phyloP scores from a whole-genome alignment of 306 rosid genomes.

The Dryas alaskensis region DNA sequence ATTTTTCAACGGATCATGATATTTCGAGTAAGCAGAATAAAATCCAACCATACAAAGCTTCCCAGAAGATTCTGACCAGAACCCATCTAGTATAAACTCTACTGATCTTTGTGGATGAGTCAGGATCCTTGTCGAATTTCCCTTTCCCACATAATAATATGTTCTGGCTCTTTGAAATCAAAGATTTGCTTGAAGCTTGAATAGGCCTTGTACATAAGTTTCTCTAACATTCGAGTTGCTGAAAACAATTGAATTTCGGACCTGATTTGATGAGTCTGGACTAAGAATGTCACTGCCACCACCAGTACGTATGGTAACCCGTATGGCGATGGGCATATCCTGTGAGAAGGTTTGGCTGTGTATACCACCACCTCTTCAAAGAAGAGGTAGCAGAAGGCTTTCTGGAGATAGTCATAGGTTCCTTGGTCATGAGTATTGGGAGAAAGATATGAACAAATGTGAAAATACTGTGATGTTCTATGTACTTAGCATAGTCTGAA shows the following conservation, averaged over 20 bases:
- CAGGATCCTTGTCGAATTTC: background rate
- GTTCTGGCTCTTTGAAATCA: constrained; percentile 8
- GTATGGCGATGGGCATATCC: background rate
- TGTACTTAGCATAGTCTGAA: background rate
- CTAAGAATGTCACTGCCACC: constrained; percentile 9
- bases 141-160: background rate
- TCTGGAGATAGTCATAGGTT: background rate
- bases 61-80: constrained; percentile 56
- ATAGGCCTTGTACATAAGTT: constrained; percentile 28
- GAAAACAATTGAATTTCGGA: constrained; percentile 6
- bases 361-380: background rate
- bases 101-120: background rate
- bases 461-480: background rate
- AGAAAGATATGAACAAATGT: too few relatives aligned
- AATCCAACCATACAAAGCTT: constrained; percentile 46
- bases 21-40: background rate
- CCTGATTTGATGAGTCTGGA: background rate
- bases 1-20: constrained; percentile 20
- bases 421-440: background rate
- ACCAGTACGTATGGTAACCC: constrained; percentile 42
- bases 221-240: background rate
- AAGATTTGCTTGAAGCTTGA: constrained; percentile 32
- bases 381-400: background rate
- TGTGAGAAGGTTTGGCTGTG: background rate
- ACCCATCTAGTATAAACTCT: constrained; percentile 40